Evolutionary conservation across 23 red algal species (phyloP), one percentile per base, ranked within the genome.

Genomic region (Chondrus crispus): DNA sequence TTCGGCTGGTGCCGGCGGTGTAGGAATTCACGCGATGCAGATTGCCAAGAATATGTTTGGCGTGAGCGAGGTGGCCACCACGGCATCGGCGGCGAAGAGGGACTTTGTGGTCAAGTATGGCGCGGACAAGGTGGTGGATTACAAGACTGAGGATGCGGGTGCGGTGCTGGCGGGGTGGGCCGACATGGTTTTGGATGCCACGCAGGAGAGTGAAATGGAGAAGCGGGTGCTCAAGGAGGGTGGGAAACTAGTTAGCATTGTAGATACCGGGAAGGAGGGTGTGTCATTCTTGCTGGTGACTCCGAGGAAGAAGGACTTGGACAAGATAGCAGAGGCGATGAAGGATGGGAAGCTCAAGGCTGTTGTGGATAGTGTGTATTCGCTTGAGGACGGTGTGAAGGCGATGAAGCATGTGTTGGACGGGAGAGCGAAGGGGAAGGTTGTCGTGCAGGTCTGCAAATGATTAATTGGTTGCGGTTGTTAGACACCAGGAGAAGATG

Each of bases 101-200:
- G 81, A 93, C 4, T 85, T 86, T 33, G 90, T 93, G 32, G 54
- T 76, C 20, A n/a, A 48, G 19, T 41, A 48, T 40, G 90, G 90
- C 30, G 90, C 90, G 26, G 90, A 93, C 51, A 40, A 75, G 18
- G 62, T 93, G 20, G 90, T 93, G 42, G 80, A 93, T 44, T 93
- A 93, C 38, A 57, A 60, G 28, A 54, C 52, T 10, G 40, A 74
- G n/a, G 68, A 85, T 24, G 68, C 74, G 11, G 81, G 71, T 43
- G 80, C 60, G 26, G 69, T 85, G 58, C 90, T 93, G 18, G 60
- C 68, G 20, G 72, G 58, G 19, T 90, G 87, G 87, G 87, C 87
- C 18, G 87, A 90, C 80, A 43, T 90, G 42, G 87, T 81, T 16
- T 7, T 90, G 38, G 87, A 90, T 18, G 62, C 62, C 36, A 72